A percentile compares a stretch with the other conserved stretches of the same genome.
Evolutionary conservation across 2,329 filamentous ascomycete species (phyloP).

Genomic region (Colletotrichum sp.): DNA sequence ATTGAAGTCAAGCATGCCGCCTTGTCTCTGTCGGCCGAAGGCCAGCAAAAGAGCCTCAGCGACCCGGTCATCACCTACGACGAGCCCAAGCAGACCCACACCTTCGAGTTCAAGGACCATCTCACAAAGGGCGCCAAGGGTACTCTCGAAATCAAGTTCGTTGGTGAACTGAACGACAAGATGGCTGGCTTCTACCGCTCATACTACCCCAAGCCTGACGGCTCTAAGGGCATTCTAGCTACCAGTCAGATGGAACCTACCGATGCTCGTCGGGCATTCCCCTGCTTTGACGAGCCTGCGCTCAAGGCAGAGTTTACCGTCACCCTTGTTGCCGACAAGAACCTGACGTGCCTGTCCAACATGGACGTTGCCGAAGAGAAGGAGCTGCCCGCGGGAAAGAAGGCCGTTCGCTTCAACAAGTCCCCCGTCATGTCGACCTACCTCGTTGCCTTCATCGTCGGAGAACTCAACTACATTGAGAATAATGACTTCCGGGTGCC

Average conservation of each 20-base stretch:
- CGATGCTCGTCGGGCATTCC: slow-evolving; percentile 90
- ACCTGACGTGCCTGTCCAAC: slow-evolving; percentile 91
- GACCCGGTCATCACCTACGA: slow-evolving; percentile 72
- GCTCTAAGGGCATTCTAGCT: slow-evolving; percentile 80
- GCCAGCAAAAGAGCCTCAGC: slow-evolving; percentile 56
- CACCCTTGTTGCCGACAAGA: slow-evolving; percentile 87
- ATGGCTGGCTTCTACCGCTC: slow-evolving; percentile 98
- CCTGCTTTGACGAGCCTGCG: slow-evolving; percentile 95
- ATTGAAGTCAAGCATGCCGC: slow-evolving; percentile 76
- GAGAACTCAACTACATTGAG: slow-evolving; percentile 93
- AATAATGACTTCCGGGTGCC: slow-evolving; percentile 90
- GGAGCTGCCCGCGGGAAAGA: slow-evolving; percentile 53
- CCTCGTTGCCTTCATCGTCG: slow-evolving; percentile 90
- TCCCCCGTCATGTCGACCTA: slow-evolving; percentile 97
- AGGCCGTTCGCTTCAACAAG: slow-evolving; percentile 90
- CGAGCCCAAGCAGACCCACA: slow-evolving; percentile 81
- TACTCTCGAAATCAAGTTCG: slow-evolving; percentile 66
- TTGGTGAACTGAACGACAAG: slow-evolving; percentile 84
- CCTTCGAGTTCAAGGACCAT: slow-evolving; percentile 76
- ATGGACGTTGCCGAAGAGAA: slow-evolving; percentile 90
- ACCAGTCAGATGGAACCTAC: slow-evolving; percentile 97
- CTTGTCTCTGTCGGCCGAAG: slow-evolving; percentile 19
- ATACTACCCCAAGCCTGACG: slow-evolving; percentile 85
- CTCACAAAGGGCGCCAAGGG: slow-evolving; percentile 79
- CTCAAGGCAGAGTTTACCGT: slow-evolving; percentile 93